Evolutionary conservation across 805 yeast species (phyloP), one percentile per base, ranked within the genome.

Genomic region (Wickerhamiella azymoides): DNA sequence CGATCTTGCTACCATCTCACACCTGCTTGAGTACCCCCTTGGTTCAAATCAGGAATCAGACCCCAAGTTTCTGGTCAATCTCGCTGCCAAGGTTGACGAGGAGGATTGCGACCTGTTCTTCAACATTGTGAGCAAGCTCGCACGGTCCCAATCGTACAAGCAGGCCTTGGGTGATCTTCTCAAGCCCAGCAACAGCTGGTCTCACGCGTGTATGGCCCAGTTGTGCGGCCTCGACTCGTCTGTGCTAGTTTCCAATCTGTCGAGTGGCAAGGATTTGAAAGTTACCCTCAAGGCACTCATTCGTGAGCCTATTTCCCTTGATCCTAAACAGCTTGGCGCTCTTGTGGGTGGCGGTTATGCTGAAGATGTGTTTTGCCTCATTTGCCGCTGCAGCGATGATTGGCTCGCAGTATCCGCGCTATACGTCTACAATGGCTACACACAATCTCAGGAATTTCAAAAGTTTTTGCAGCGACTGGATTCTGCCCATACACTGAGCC

Each of bases 391-490:
- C 44, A 33, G 38, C 17, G 30, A 39, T 9, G 44, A 45, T 28
- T 50, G 51, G 53, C 26, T 40, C 11, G 35, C 47, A 1, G 24
- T 54, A 4, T 14, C 52, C 1, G 58, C 58, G 0, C 42, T 44
- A 24, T 55, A 47, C 36, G 36, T 52, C 8, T 39, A 37, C 10
- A 40, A 49, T 2, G 42, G 36, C 6, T 19, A 46, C 45, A 16
- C 10, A 10, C 47, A 45, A 26, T 38, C 38, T n/a, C 45, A 36
- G 1, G 42, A 46, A 13, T 52, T 39, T 33, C 36, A 30, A 7
- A 33, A 24, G 11, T 54, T 49, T 17, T 41, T 48, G 27, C 21
- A 18, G 10, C 5, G 33, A 9, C 49, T 56, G 2, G 17, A 43
- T 5, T 19, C 42, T 2, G 39, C 37, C 3, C 46, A 50, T 16